These are phyloP conservation scores for Nyssa sinensis DNA, from an alignment of 148 eudicot genomes.

Conservation along the genomic window DNA sequence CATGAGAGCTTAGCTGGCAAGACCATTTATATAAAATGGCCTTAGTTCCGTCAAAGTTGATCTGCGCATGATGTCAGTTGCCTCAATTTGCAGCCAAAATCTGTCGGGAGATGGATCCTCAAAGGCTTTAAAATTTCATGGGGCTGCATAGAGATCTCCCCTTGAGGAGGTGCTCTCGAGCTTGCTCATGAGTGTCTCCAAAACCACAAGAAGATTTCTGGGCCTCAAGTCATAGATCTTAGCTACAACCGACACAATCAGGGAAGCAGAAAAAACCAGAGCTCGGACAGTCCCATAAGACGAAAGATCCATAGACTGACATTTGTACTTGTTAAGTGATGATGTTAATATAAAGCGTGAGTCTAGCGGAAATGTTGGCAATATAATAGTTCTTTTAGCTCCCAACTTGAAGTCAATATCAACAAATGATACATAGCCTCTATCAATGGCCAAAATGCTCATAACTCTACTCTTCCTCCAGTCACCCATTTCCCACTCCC, in stretches of 20 bases:
- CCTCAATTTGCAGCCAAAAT: conserved; percentile 82
- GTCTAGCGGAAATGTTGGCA: conserved; percentile 83
- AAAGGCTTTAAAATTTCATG: conserved; percentile 74
- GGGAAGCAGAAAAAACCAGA: conserved; percentile 69
- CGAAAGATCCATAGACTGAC: conserved; percentile 35
- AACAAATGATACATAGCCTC: conserved; percentile 73
- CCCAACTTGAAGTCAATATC: conserved; percentile 63
- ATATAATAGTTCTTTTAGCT: conserved; percentile 47
- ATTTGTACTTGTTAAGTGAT: conserved; percentile 35
- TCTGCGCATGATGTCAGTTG: conserved; percentile 53
- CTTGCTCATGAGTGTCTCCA: conserved; percentile 67
- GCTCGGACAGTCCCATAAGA: conserved; percentile 58
- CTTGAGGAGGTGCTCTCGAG: conserved; percentile 29
- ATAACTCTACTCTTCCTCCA: conserved; percentile 79
- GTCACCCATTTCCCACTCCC: conserved; percentile 99
- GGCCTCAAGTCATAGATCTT: conserved; percentile 64
- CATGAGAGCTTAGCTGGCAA: conserved; percentile 49
- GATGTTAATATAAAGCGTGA: conserved; percentile 60
- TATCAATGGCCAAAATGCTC: conserved; percentile 84
- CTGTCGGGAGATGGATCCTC: conserved; percentile 73
- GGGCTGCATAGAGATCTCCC: conserved; percentile 55
- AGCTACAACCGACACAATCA: conserved; percentile 67
- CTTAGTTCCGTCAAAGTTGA: conserved; percentile 54
- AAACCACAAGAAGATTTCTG: conserved; percentile 43
- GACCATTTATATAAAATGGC: conserved; percentile 79